A percentile compares a stretch with the other conserved stretches of the same genome.
phyloP scores from a whole-genome alignment of 78 protist species.

The Pigoraptor vietnamica region DNA sequence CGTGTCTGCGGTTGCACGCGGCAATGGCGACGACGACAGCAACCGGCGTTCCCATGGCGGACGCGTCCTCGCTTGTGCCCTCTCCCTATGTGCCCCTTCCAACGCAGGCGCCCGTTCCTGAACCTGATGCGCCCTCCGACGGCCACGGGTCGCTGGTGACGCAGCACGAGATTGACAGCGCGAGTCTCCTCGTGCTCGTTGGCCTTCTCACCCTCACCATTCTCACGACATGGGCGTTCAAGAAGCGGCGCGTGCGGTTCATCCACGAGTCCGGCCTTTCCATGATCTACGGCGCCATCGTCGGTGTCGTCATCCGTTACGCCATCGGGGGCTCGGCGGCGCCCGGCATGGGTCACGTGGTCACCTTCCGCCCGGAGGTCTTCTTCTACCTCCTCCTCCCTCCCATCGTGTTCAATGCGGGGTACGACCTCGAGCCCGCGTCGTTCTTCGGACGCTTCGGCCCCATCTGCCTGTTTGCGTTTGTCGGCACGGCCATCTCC shows the following conservation, averaged over 20 bases:
- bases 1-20: too few species aligned
- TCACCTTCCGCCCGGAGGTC: constrained; percentile 13
- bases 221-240: constrained; percentile 12
- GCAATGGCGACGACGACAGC: too few species aligned
- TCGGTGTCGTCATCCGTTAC: not conserved
- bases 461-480: constrained; percentile 12
- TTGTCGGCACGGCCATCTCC: constrained; percentile 16
- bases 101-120: not conserved
- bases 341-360: not conserved
- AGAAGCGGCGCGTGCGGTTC: not conserved
- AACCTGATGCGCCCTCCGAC: not conserved
- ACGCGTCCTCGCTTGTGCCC: not conserved
- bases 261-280: constrained; percentile 30
- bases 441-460: constrained; percentile 14
- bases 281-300: constrained; percentile 6
- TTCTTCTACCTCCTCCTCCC: constrained; percentile 40
- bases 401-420: constrained; percentile 34
- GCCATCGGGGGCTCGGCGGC: not conserved
- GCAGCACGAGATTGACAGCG: not conserved
- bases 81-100: not conserved
- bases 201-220: constrained; percentile 15
- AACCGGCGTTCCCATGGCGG: too few species aligned
- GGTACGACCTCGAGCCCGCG: constrained; percentile 15
- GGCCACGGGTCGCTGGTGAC: not conserved
- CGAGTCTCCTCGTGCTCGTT: not conserved